Evolutionary conservation across 2,329 filamentous ascomycete genomes (phyloP).

Genomic region (Cladophialophora carrionii): DNA sequence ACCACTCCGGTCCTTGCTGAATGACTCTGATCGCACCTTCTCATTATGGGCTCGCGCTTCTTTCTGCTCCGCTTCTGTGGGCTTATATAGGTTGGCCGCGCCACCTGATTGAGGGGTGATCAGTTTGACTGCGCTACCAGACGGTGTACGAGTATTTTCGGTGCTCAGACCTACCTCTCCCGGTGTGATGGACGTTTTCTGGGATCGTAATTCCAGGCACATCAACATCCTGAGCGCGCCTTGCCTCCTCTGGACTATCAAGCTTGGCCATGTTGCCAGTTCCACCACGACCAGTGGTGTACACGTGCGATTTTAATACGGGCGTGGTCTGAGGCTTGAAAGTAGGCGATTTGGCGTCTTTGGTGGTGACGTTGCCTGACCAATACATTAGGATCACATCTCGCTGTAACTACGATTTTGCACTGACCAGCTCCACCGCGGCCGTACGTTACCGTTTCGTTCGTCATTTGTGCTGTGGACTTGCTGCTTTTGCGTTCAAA

Average conservation of each 20-base stretch:
- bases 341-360: conserved; percentile 53
- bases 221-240: conserved; percentile 80
- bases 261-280: conserved; percentile 85
- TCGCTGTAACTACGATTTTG: not conserved
- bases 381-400: conserved; percentile 5
- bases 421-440: conserved; percentile 37
- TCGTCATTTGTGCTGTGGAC: conserved; percentile 5
- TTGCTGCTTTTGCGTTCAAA: not conserved
- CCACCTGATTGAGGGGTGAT: conserved; percentile 34
- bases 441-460: conserved; percentile 28
- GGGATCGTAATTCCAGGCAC: conserved; percentile 48
- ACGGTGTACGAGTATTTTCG: not conserved
- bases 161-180: conserved; percentile 46
- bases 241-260: conserved; percentile 66
- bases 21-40: conserved; percentile 39
- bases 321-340: conserved; percentile 76
- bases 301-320: conserved; percentile 77
- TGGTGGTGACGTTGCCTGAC: conserved; percentile 66
- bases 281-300: conserved; percentile 88
- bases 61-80: conserved; percentile 39
- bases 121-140: not conserved
- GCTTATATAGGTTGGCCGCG: conserved; percentile 38
- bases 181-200: conserved; percentile 48
- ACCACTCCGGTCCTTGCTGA: conserved; percentile 37
- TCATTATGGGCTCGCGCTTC: conserved; percentile 42